phyloP scores from a whole-genome alignment of 1,284 basidiomycete species.

The Bjerkandera adusta region DNA sequence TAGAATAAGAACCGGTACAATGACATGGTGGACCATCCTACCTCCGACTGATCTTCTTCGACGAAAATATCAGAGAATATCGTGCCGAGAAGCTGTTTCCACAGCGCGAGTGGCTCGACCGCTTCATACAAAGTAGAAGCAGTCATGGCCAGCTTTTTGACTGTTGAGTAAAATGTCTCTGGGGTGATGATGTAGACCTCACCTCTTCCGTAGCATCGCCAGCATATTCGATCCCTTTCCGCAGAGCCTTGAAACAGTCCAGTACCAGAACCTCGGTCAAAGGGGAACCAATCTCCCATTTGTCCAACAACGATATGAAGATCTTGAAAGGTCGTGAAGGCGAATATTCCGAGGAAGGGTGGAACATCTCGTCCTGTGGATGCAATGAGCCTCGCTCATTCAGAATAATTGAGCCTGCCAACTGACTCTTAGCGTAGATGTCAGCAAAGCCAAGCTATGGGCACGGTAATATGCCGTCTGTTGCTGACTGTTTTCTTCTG shows the following conservation, averaged over 20 bases:
- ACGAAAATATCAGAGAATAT: constrained; percentile 52
- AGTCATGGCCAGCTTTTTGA: constrained; percentile 70
- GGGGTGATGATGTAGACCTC: constrained; percentile 39
- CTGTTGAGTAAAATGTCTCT: constrained; percentile 1
- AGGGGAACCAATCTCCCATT: constrained; percentile 91
- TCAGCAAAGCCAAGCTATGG: constrained; percentile 69
- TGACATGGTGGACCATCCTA: constrained; percentile 22
- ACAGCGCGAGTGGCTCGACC: constrained; percentile 85
- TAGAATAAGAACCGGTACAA: too few relatives aligned
- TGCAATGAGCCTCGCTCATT: not conserved
- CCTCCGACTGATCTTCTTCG: constrained; percentile 44
- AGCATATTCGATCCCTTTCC: constrained; percentile 50
- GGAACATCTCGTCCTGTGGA: constrained; percentile 69
- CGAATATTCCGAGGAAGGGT: constrained; percentile 65
- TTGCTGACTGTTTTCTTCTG: constrained; percentile 70
- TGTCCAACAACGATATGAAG: constrained; percentile 92
- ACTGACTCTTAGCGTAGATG: constrained; percentile 63
- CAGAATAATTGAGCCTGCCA: constrained; percentile 10
- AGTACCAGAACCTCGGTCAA: constrained; percentile 80
- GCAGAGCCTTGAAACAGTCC: constrained; percentile 76
- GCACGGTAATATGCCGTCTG: constrained; percentile 72
- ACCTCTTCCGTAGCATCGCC: constrained; percentile 65
- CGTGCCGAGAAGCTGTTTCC: constrained; percentile 71
- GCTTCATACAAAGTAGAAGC: constrained; percentile 91
- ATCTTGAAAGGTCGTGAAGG: constrained; percentile 92